Evolutionary conservation across 257 asterid genomes (phyloP).

Genomic region (Plectranthus barbatus): DNA sequence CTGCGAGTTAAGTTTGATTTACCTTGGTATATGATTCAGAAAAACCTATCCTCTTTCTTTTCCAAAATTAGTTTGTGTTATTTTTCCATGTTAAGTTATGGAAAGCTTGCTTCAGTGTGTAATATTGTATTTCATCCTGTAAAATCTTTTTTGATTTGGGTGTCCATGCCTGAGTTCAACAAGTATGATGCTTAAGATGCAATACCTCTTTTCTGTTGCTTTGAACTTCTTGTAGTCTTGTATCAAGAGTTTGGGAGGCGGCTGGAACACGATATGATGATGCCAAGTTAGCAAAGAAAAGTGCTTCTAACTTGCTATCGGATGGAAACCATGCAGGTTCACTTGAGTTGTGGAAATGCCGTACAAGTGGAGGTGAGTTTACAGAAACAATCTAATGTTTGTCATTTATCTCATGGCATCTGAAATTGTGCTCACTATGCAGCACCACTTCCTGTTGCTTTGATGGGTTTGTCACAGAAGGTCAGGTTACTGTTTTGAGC

Average conservation of each 20-base stretch:
- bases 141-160: not conserved
- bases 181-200: no score
- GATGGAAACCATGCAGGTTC: slow-evolving; percentile 27
- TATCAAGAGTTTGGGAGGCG: slow-evolving; percentile 75
- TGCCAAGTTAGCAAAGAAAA: slow-evolving; percentile 54
- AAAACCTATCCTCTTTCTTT: not conserved
- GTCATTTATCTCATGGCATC: not conserved
- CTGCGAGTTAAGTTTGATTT: no score
- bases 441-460: slow-evolving; percentile 60
- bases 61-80: not conserved
- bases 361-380: slow-evolving; percentile 64
- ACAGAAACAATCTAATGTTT: not conserved
- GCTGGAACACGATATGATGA: slow-evolving; percentile 67
- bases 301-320: slow-evolving; percentile 48
- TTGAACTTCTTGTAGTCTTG: slow-evolving; percentile 35
- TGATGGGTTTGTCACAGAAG: slow-evolving; percentile 64
- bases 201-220: not conserved
- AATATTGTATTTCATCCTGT: not conserved
- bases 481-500: slow-evolving; percentile 17
- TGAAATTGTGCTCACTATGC: slow-evolving; percentile 17
- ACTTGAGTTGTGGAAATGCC: slow-evolving; percentile 64
- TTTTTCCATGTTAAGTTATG: not conserved
- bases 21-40: not conserved
- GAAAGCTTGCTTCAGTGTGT: not conserved
- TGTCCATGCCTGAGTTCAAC: not conserved